A percentile compares a stretch with the other conserved stretches of the same genome.
Evolutionary conservation across 2,329 filamentous ascomycete genomes (phyloP).

Genomic region (Colletotrichum magnum): DNA sequence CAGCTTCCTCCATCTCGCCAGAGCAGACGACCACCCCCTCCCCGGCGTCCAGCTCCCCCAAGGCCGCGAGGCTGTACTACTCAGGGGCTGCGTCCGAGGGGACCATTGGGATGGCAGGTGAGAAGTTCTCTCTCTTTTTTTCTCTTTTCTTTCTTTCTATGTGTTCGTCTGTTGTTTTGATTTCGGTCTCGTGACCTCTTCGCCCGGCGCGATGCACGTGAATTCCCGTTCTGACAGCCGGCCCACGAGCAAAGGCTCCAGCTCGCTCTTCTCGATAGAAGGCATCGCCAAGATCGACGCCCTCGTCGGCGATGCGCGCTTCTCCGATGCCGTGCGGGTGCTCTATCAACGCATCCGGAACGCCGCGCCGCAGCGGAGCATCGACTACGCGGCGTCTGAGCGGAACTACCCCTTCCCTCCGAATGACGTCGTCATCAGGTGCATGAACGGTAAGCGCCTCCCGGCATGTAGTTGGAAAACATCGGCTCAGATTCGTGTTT

Average conservation of each 20-base stretch:
- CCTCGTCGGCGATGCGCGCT: conserved; percentile 16
- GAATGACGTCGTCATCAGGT: conserved; percentile 17
- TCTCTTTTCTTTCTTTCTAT: conserved; percentile 2
- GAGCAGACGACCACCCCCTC: not conserved
- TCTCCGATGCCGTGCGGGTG: conserved; percentile 3
- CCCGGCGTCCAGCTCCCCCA: not conserved
- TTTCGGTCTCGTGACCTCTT: not conserved
- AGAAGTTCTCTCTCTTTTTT: conserved; percentile 23
- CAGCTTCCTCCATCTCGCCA: conserved; percentile 3
- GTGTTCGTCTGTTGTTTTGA: not conserved
- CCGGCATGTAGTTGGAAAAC: too few relatives aligned
- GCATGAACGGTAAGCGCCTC: not conserved
- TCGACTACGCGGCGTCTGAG: not conserved
- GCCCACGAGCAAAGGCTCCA: conserved; percentile 18
- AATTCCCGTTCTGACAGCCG: not conserved
- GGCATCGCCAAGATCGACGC: conserved; percentile 23
- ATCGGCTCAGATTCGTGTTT: not conserved
- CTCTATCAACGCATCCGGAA: not conserved
- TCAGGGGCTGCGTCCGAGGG: conserved; percentile 21
- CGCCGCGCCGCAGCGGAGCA: conserved; percentile 6
- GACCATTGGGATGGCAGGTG: conserved; percentile 11
- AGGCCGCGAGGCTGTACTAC: conserved; percentile 1
- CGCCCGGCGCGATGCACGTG: not conserved
- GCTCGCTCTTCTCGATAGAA: conserved; percentile 42
- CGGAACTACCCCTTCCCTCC: conserved; percentile 13